Percentiles rank a stretch among this genome's conserved stretches.
phyloP scores from a whole-genome alignment of 2,329 filamentous ascomycete genomes.

The Exophiala aquamarina region DNA sequence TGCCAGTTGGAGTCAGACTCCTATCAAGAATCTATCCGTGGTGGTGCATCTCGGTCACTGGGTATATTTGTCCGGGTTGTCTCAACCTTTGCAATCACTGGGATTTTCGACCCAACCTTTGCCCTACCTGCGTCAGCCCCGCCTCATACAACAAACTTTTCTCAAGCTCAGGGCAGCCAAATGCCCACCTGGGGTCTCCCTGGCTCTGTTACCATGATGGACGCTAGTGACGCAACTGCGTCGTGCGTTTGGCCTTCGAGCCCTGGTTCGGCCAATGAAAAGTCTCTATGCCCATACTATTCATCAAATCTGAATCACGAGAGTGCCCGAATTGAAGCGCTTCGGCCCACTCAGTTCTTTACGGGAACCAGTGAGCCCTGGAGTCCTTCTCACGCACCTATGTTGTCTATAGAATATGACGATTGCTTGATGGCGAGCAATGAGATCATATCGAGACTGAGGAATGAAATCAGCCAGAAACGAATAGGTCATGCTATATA shows the following conservation, averaged over 20 bases:
- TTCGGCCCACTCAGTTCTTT: not conserved
- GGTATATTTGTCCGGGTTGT: not conserved
- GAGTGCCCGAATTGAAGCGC: not conserved
- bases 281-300: not conserved
- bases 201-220: not conserved
- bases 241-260: not conserved
- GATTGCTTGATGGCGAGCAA: not conserved
- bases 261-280: not conserved
- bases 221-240: not conserved
- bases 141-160: not conserved
- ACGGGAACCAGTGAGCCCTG: not conserved
- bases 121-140: not conserved
- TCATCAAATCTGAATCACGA: not conserved
- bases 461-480: not conserved
- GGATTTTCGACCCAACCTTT: not conserved
- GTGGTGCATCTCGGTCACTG: slow-evolving; percentile 1
- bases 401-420: not conserved
- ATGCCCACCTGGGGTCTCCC: not conserved
- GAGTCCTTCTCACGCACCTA: not conserved
- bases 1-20: slow-evolving; percentile 1
- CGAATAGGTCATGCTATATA: not conserved
- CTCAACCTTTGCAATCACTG: not conserved
- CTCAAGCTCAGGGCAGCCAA: not conserved
- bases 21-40: slow-evolving; percentile 3
- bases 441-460: not conserved